phyloP scores from a whole-genome alignment of 2,329 filamentous ascomycete genomes.

The Paraphoma chrysanthemicola region DNA sequence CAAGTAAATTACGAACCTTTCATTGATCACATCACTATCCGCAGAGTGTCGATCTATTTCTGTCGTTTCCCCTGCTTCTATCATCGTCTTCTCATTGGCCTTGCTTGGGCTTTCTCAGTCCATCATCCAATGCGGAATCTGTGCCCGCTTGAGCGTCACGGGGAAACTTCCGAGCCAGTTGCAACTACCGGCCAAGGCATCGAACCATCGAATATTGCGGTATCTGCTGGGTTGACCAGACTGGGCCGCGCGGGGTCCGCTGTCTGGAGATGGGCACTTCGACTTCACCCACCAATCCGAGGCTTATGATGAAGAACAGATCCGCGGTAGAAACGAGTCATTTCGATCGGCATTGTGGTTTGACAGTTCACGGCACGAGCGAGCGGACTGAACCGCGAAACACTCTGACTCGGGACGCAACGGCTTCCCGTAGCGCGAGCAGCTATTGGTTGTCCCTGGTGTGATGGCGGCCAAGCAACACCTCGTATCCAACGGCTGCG shows the following conservation, averaged over 20 bases:
- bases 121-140: background rate
- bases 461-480: background rate
- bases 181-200: background rate
- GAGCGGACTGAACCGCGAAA: background rate
- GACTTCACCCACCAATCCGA: background rate
- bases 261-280: too few relatives aligned
- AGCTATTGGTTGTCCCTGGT: background rate
- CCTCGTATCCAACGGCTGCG: constrained; percentile 5
- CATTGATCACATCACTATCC: background rate
- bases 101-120: background rate
- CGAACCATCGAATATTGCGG: too few relatives aligned
- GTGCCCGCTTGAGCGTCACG: background rate
- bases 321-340: background rate
- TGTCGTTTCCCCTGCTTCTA: background rate
- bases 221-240: too few relatives aligned
- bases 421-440: background rate
- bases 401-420: background rate
- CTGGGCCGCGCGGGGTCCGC: too few relatives aligned
- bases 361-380: background rate
- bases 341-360: background rate
- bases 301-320: background rate
- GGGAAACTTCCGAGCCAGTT: background rate
- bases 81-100: background rate
- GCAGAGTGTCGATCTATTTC: background rate
- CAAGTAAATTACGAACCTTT: background rate